Evolutionary conservation across 2,329 filamentous ascomycete genomes (phyloP).

Genomic region (Penicillium sp.): DNA sequence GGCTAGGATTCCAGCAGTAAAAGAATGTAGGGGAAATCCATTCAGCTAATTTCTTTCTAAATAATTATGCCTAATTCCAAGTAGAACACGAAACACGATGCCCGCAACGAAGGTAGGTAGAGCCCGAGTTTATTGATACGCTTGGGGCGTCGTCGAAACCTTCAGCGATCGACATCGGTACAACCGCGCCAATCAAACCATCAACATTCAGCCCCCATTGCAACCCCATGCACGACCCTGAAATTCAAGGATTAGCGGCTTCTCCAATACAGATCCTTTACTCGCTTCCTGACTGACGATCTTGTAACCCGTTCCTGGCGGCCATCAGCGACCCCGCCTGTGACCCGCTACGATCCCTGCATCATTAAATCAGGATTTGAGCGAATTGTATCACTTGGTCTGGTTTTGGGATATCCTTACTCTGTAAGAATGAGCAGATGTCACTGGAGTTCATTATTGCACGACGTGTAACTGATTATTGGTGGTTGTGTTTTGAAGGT

Average conservation of each 20-base stretch:
- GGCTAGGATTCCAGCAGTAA: neutral
- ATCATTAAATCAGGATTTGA: neutral
- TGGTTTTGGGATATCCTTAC: neutral
- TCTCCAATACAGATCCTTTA: neutral
- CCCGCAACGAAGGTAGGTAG: neutral
- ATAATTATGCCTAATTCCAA: too few species aligned
- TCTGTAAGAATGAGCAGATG: neutral
- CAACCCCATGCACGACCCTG: constrained; percentile 8
- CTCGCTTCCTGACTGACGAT: neutral
- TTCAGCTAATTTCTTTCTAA: neutral
- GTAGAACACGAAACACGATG: too few species aligned
- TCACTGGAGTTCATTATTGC: neutral
- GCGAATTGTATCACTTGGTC: neutral
- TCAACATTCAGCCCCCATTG: constrained; percentile 5
- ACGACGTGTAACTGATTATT: neutral
- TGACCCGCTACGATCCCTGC: neutral
- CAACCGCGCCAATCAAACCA: constrained; percentile 1
- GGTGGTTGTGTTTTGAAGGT: neutral
- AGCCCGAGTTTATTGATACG: neutral
- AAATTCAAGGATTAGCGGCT: constrained; percentile 1
- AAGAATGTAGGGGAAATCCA: neutral
- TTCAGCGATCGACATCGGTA: constrained; percentile 7
- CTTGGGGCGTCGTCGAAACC: neutral
- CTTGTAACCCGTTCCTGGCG: neutral
- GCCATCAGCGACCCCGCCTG: neutral